Conservation (phyloP, 495 filamentous ascomycete species). For the Aspergillus affinis region DNA sequence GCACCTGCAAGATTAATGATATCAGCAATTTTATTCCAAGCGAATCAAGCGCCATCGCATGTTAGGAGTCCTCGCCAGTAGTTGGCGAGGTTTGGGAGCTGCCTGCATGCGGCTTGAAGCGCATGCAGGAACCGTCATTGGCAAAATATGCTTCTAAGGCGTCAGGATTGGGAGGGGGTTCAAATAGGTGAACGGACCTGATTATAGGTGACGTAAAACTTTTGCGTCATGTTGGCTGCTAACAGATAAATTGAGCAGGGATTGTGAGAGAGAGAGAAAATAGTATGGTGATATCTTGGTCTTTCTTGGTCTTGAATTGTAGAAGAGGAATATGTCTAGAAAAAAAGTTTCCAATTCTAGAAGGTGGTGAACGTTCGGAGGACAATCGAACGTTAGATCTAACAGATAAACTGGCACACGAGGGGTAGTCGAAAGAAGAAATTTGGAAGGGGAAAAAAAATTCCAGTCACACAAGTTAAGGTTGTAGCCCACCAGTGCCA, state of each 20-base stretch:
- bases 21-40: constrained; percentile 21
- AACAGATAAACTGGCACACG: constrained; percentile 12
- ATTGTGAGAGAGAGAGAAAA: constrained; percentile 4
- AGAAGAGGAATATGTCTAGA: background rate
- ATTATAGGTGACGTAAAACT: constrained; percentile 94
- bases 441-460: constrained; percentile 14
- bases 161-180: background rate
- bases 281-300: background rate
- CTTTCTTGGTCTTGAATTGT: constrained; percentile 3
- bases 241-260: constrained; percentile 4
- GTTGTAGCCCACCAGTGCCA: constrained; percentile 6
- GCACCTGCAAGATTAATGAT: constrained; percentile 59
- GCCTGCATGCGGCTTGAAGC: background rate
- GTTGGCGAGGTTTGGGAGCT: background rate
- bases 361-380: background rate
- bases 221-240: constrained; percentile 69
- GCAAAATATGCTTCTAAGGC: background rate
- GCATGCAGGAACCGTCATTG: background rate
- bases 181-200: constrained; percentile 59
- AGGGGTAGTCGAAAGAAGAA: constrained; percentile 15
- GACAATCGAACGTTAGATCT: background rate
- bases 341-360: background rate
- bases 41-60: background rate
- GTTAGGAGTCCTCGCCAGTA: background rate
- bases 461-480: constrained; percentile 20